Base-by-base conservation (phyloP, 2,329 filamentous ascomycete genomes). In the Aspergillus brasiliensis region DNA sequence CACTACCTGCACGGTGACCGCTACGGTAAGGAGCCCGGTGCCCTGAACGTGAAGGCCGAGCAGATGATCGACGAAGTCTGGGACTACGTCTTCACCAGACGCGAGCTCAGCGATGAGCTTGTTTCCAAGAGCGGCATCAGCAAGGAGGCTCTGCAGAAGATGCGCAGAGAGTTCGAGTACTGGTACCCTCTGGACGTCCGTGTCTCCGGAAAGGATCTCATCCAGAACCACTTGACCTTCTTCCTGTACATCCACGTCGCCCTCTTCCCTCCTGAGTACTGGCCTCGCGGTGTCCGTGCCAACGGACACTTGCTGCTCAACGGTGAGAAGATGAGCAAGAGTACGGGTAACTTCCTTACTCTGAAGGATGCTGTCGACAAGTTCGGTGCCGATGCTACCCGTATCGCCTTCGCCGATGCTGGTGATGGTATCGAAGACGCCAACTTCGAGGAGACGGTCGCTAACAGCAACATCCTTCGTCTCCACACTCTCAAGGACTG, bases 301-400 rank as follows among this genome's bases (percentile, higher is more conserved):
- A 99, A 99, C 73, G 95, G 95, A 1, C 94, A 98, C 79, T 80
- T 98, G 71, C 87, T 96, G 77, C 83, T 99, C 65, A 99, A 99
- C 75, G 94, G 94, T 52, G 91, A 97, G 75, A 99, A 99, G 85
- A 99, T 99, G 95, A 90, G 88, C 75, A 99, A 99, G 82, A 94
- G 90, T 56, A 97, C 93, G 0, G 95, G 95, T 63, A 99, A 98
- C 81, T 99, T 99, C 82, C 84, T 99, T 75, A 98, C 95, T 10
- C 83, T 98, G 55, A 85, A 88, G 56, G 91, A 97, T 63, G 85
- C 93, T 28, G 89, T 94, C 13, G 85, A 88, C 69, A 99, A 99
- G 77, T 99, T 95, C 70, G 95, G 95, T 71, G 94, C 95, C 8
- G 95, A 98, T 75, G 95, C 95, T 11, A 90, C 90, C 46, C 87